phyloP scores from a whole-genome alignment of 768 basidiomycete species.

The Strobilomyces confusus region DNA sequence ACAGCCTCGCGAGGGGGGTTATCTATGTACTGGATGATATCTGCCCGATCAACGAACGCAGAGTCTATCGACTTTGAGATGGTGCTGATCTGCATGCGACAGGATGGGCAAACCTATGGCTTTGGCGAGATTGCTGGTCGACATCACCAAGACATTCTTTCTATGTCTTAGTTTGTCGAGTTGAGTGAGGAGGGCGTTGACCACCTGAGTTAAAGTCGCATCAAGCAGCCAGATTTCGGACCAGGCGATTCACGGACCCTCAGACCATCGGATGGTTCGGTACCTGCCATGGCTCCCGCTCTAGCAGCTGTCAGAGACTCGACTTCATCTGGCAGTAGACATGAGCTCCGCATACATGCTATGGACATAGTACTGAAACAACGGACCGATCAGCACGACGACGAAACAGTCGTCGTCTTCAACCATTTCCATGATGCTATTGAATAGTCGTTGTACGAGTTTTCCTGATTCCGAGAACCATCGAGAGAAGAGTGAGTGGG shows the following conservation, averaged over 20 bases:
- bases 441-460: slow-evolving; percentile 90
- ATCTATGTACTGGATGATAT: slow-evolving; percentile 93
- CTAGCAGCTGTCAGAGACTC: slow-evolving; percentile 94
- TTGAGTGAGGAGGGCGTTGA: slow-evolving; percentile 95
- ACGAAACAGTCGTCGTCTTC: slow-evolving; percentile 92
- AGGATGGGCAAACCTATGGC: slow-evolving; percentile 72
- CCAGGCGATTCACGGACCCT: slow-evolving; percentile 49
- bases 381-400: slow-evolving; percentile 84
- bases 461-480: slow-evolving; percentile 99
- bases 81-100: neutral
- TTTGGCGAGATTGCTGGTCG: slow-evolving; percentile 91
- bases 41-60: slow-evolving; percentile 95
- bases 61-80: slow-evolving; percentile 52
- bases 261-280: slow-evolving; percentile 92
- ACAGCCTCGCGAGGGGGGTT: slow-evolving; percentile 88
- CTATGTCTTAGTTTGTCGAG: slow-evolving; percentile 91
- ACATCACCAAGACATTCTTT: slow-evolving; percentile 94
- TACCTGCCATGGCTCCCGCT: slow-evolving; percentile 91
- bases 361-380: neutral
- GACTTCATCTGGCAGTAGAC: slow-evolving; percentile 73
- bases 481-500: slow-evolving; percentile 95
- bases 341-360: slow-evolving; percentile 6
- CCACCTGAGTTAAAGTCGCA: slow-evolving; percentile 60
- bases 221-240: neutral
- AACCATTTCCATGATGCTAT: slow-evolving; percentile 82